Evolutionary conservation across 805 yeast genomes (phyloP), one percentile per base, ranked within the genome.

Genomic region (Suhomyces canberraensis): DNA sequence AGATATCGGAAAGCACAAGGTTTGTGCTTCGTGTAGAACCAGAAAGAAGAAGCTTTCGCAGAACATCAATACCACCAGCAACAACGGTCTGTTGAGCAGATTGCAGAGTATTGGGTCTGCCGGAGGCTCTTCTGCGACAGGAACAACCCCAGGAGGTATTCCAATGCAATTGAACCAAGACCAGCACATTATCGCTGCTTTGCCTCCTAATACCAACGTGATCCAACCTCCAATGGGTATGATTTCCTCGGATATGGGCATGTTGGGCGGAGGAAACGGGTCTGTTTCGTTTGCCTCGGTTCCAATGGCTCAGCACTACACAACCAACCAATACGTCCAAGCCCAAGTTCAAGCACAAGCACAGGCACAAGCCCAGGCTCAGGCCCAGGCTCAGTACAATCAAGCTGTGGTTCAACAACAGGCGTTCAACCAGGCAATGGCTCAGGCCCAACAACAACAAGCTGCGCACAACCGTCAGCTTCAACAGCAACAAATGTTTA

Each of bases 1-100:
- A 3, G 81, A 75, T 45, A 58, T 61, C 24, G 75, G 71, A 19
- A 71, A 69, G 28, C 77, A 73, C 49, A 80, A 80, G 54, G 80
- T 78, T 14, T 80, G 87, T 51, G 37, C 49, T 8, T 51, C 48
- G 19, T 80, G 87, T 51, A 65, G 86, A 30, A 66, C 61, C 43
- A 60, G 77, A 48, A 75, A 78, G 64, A 77, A 73, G 60, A 66
- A 66, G 46, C 40, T 49, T 36, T 28, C 43, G 5, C 46, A 44
- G 28, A 36, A 25, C 26, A 31, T 38, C 36, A 44, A 39, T 31
- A 41, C 26, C 29, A 40, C 36, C 21, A 37, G 39, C 15, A 36
- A 26, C 20, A 16, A 18, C 26, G 35, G 37, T 2, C 25, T 36
- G 37, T 20, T 32, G 7, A 28, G 27, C 28, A 33, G 34, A 14